Evolutionary conservation across 2,329 filamentous ascomycete species (phyloP).

Genomic region (Colletotrichum sublineola): DNA sequence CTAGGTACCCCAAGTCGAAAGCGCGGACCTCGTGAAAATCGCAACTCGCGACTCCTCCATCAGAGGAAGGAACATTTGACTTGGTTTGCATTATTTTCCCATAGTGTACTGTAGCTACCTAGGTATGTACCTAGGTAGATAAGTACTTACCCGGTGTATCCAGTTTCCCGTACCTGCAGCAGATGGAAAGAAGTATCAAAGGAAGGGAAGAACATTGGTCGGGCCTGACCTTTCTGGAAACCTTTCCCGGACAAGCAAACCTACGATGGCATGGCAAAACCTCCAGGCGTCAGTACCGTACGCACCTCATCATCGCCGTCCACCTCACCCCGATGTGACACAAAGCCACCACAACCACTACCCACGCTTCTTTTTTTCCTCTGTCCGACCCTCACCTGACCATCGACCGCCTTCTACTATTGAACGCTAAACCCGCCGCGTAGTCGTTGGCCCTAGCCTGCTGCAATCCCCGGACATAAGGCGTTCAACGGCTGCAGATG

Average conservation of each 20-base stretch:
- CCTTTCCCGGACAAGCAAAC: not conserved
- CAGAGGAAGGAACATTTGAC: not conserved
- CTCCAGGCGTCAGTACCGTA: not conserved
- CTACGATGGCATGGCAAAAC: not conserved
- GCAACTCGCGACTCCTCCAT: not conserved
- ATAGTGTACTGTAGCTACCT: too few relatives aligned
- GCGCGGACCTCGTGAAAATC: conserved; percentile 14
- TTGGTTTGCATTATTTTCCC: too few relatives aligned
- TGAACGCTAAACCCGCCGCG: not conserved
- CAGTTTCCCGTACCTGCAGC: not conserved
- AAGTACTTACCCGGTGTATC: not conserved
- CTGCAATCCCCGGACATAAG: conserved; percentile 35
- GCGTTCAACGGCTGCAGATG: conserved; percentile 3
- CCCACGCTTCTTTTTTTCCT: conserved; percentile 10
- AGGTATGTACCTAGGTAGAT: too few relatives aligned
- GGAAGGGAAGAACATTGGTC: not conserved
- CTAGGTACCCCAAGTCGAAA: not conserved
- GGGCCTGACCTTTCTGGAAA: not conserved
- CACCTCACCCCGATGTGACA: not conserved
- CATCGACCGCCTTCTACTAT: not conserved
- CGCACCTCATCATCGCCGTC: too few relatives aligned
- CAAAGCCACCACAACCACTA: conserved; percentile 12
- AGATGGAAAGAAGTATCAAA: not conserved
- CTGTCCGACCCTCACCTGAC: not conserved
- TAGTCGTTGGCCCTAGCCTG: not conserved